Percentiles rank a stretch among this genome's conserved stretches.
Conservation (phyloP, 192 early-diverging fungal genomes). For the Backusella liffmaniae region DNA sequence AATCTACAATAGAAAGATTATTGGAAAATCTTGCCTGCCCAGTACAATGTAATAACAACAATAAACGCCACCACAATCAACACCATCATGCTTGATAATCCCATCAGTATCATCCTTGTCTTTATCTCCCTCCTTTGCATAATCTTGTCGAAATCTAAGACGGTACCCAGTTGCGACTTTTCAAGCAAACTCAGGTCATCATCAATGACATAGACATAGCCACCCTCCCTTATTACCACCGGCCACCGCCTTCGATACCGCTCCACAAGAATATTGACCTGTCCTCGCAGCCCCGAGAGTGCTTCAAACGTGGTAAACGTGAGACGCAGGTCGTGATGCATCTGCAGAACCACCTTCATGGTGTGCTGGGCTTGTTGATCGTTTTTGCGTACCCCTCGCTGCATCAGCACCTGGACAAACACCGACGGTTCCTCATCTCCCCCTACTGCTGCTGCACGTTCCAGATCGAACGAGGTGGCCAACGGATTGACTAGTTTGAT, state of each 20-base stretch:
- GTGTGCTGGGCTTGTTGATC: neutral
- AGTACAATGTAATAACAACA: neutral
- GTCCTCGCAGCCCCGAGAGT: neutral
- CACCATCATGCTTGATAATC: neutral
- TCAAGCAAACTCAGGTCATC: neutral
- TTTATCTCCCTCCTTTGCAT: neutral
- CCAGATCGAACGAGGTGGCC: neutral
- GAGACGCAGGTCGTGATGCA: neutral
- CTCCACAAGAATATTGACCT: constrained; percentile 8
- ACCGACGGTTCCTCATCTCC: neutral
- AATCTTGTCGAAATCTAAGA: neutral
- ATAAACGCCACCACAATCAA: neutral
- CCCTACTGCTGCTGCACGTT: neutral
- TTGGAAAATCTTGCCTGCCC: neutral
- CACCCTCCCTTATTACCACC: neutral
- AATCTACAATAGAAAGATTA: neutral
- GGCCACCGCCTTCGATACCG: neutral
- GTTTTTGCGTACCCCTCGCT: neutral
- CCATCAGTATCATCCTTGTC: neutral
- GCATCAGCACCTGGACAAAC: constrained; percentile 10
- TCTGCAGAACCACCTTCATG: neutral
- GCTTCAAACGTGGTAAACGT: neutral
- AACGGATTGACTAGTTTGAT: neutral
- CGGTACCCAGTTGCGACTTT: neutral
- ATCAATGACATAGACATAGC: neutral